Base-by-base conservation (phyloP, 2,329 filamentous ascomycete species). In the Triangularia setosa region DNA sequence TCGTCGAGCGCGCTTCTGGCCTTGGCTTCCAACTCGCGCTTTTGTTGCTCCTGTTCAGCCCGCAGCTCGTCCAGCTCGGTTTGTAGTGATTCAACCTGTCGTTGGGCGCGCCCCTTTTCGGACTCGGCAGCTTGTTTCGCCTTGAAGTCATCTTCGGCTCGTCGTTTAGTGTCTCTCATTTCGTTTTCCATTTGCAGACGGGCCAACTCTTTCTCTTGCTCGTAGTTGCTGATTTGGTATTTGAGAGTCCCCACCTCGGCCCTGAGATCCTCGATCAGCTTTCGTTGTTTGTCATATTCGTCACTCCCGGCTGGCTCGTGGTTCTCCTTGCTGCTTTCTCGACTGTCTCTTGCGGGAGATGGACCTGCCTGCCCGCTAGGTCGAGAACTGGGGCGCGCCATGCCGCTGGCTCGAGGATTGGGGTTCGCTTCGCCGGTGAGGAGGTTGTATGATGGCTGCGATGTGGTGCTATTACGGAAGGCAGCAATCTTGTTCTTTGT, bases 211-310 rank as follows among this genome's bases (percentile, higher is more conserved):
- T 91, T 89, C 73, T 98, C 94, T 70, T 97, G 92, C 72, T 94
- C 93, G 61, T 91, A 80, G 18, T 91, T 94, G 72, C 93, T 91
- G 69, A 97, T 83, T 64, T 94, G 92, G 78, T 97, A 99, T 67
- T 89, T 89, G 59, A 97, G 80, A 0, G 92, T 91, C 67, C 93
- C 95, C 52, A 98, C 82, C 76, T 97, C 92, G 1, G 94, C 92
- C 73, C 94, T 93, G 25, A 98, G 83, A 68, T 93, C 90, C 72
- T 98, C 93, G 65, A 84, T 85, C 35, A 80, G 79, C 62, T 79
- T 82, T 58, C 81, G 80, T 72, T 84, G 85, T 55, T 79, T 81
- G 72, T 87, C 85, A 72, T 86, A 85, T 62, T 83, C 80, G 64
- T 86, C 82, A n/a, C 81, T 81, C 64, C 87, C 85, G 1, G 83